A percentile compares a stretch with the other conserved stretches of the same genome.
phyloP scores from a whole-genome alignment of 2,329 filamentous ascomycete species.

The Venturia nashicola region DNA sequence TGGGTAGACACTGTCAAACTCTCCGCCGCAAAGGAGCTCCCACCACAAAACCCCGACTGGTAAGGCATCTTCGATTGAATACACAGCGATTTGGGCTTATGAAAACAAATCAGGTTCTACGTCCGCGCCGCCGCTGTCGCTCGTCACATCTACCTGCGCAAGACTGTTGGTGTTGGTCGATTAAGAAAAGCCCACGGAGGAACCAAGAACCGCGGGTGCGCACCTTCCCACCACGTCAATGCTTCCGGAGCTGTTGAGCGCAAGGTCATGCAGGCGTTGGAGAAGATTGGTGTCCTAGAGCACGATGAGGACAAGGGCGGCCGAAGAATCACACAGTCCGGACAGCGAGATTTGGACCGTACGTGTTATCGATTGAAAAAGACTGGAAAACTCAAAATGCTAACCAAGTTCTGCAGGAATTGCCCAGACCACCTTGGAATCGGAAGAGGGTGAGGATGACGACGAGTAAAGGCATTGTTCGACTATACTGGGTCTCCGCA shows the following conservation, averaged over 20 bases:
- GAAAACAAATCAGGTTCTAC: constrained; percentile 43
- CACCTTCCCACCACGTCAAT: constrained; percentile 89
- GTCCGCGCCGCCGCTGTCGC: constrained; percentile 86
- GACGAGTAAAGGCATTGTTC: constrained; percentile 10
- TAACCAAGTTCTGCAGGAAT: constrained; percentile 3
- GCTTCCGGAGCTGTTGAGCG: constrained; percentile 92
- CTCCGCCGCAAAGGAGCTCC: constrained; percentile 74
- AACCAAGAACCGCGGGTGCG: constrained; percentile 91
- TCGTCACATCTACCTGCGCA: constrained; percentile 98
- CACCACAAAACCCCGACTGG: constrained; percentile 98
- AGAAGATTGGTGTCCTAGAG: constrained; percentile 99
- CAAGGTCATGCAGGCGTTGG: constrained; percentile 91
- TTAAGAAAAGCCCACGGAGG: constrained; percentile 85
- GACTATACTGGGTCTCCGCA: background rate
- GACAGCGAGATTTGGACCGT: constrained; percentile 97
- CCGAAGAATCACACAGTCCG: constrained; percentile 92
- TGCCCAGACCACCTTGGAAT: constrained; percentile 9
- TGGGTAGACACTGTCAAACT: constrained; percentile 99
- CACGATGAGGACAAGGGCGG: constrained; percentile 97
- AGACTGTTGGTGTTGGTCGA: constrained; percentile 97
- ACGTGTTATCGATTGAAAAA: background rate
- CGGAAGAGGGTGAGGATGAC: constrained; percentile 11
- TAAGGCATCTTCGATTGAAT: constrained; percentile 40
- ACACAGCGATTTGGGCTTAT: background rate
- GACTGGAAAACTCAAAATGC: background rate